Base-by-base conservation (phyloP, 352 stramenopile species). In the Globisporangium megalacanthum region DNA sequence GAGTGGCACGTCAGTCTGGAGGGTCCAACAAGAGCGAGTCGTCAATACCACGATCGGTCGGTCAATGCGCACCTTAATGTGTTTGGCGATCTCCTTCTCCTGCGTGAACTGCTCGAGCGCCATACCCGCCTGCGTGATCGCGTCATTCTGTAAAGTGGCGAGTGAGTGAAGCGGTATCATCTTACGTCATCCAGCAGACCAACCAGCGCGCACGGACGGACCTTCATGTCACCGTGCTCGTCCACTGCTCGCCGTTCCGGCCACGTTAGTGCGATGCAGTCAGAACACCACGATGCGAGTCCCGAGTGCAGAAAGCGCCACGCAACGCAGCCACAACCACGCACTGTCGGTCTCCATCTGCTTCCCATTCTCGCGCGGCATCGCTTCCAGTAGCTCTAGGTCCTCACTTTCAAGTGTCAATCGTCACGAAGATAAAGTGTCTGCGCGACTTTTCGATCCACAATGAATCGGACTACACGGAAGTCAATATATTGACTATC, bases 281-380 rank as follows among this genome's bases (percentile, higher is more conserved):
- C 37, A 54, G 14, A 29, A 15, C 5, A 54, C 11, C 14, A 33
- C 10, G 36, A 2, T 15, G 11, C 25, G 25, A 29, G 25, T 29
- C 25, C 25, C 25, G 4, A 29, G 25, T 29, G 25, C 25, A 29
- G 25, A 29, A 4, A 29, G 25, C 25, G 17, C 14, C 0, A 17
- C 8, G n/a, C 2, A 39, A 41, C 3, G 54, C 15, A 55, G 15
- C 17, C 6, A 57, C 9, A 20, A 6, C 4, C 1, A 65, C 77
- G 61, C 65, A 92, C 81, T 92, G 61, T 88, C 79, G 36, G 81
- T 92, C 67, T 91, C 81, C 72, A 91, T 85, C 66, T 91, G 81
- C 69, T 89, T 92, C 53, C 68, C 69, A 58, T 89, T 81, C 41
- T 86, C 74, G 44, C 72, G 75, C 35, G 73, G 64, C 72, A 86